Evolutionary conservation across 148 eudicot genomes (phyloP).

Genomic region (Mesembryanthemum crystallinum): DNA sequence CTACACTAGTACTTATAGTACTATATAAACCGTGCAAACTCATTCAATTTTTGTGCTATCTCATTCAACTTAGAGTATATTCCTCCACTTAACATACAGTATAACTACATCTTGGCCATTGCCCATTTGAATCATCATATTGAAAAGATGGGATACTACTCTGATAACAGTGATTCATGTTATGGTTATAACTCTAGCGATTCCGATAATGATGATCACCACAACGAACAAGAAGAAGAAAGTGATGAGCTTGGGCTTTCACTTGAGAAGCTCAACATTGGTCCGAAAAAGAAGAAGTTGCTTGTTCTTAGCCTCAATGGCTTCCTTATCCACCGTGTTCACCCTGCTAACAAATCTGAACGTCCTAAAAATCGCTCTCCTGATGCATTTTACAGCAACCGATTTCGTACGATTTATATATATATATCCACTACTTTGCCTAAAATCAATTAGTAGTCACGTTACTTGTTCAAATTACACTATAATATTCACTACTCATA

Average conservation of each 20-base stretch:
- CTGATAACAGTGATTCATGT: background rate
- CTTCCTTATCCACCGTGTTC: slow-evolving; percentile 26
- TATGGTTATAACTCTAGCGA: background rate
- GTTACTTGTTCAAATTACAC: too few relatives aligned
- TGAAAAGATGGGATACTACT: background rate
- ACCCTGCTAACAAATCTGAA: background rate
- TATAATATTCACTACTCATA: too few relatives aligned
- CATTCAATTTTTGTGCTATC: too few relatives aligned
- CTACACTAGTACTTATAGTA: too few relatives aligned
- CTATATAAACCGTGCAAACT: too few relatives aligned
- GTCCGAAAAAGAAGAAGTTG: slow-evolving; percentile 31
- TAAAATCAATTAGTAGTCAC: too few relatives aligned
- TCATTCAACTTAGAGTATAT: too few relatives aligned
- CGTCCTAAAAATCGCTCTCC: slow-evolving; percentile 14
- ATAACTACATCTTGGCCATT: too few relatives aligned
- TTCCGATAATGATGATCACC: background rate
- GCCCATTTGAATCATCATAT: too few relatives aligned
- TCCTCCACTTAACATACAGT: too few relatives aligned
- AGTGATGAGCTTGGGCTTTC: slow-evolving; percentile 26
- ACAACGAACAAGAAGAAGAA: background rate
- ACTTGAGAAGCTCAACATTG: slow-evolving; percentile 29
- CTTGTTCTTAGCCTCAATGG: slow-evolving; percentile 30
- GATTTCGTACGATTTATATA: slow-evolving; percentile 16
- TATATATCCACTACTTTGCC: too few relatives aligned
- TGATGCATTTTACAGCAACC: slow-evolving; percentile 15